Base-by-base conservation (phyloP, 2,329 filamentous ascomycete species). In the Helminthosporium solani region DNA sequence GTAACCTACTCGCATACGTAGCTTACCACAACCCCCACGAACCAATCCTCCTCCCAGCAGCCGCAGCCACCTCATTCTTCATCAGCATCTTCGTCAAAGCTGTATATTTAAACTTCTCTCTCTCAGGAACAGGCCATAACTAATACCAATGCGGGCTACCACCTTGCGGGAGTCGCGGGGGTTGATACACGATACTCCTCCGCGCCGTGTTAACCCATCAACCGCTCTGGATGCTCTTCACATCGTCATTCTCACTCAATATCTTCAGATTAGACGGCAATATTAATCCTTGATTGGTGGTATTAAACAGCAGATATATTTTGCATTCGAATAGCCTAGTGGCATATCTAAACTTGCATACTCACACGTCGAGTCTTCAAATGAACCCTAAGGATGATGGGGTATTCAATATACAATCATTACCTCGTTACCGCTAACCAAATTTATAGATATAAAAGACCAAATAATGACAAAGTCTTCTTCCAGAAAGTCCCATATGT, bases 141-240 rank as follows among this genome's bases (percentile, higher is more conserved):
- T 78, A 77, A 45, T 79, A 82, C 46, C 78, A 67, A 60, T 81
- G 77, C 15, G 71, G 68, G 0, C 78, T 78, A 52, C 80, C 74
- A 23, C 78, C 78, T 42, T 77, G 55, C 25, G 78, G 60, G 14
- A 77, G 76, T 11, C 70, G 60, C 1, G 78, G 76, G 0, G 73
- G 66, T 3, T 73, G 67, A 50, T 79, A 81, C 0, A 77, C 56
- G 3, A 27, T 64, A 1, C 70, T 69, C 2, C 68, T 5, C 68
- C 57, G 21, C 72, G 78, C 47, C 67, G 59, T 2, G 75, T 76
- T 37, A 31, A 75, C 78, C 46, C 71, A 65, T 46, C 80, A 80
- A 0, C 75, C 76, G 0, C 75, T 74, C 33, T 66, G 66, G 25
- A 77, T 25, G 5, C 16, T n/a, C 40, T 42, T 19, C 34, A 15